Evolutionary conservation across 495 filamentous ascomycete species (phyloP).

Genomic region (Trichoderma asperelloides): DNA sequence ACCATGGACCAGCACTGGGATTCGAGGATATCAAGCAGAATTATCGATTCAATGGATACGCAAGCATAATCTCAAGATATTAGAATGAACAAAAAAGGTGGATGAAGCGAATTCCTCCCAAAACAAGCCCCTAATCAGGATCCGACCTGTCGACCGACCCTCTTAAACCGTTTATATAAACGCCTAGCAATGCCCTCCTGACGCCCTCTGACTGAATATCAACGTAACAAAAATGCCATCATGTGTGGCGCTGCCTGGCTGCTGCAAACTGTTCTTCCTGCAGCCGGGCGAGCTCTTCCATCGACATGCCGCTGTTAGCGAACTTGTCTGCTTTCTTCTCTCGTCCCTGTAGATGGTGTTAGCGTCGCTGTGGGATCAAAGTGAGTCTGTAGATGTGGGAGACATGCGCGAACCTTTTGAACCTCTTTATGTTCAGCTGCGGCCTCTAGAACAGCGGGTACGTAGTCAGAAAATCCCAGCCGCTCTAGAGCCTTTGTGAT

Average conservation of each 20-base stretch:
- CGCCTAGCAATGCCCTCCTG: slow-evolving; percentile 5
- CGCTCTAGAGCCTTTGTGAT: slow-evolving; percentile 86
- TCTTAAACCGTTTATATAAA: background rate
- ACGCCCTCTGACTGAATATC: background rate
- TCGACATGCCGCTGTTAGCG: slow-evolving; percentile 80
- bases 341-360: slow-evolving; percentile 52
- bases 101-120: background rate
- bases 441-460: slow-evolving; percentile 74
- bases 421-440: slow-evolving; percentile 88
- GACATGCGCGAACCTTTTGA: slow-evolving; percentile 57
- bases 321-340: slow-evolving; percentile 97
- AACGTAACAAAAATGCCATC: background rate
- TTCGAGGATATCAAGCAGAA: background rate
- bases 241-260: slow-evolving; percentile 47
- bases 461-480: slow-evolving; percentile 85
- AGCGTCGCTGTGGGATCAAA: background rate
- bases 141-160: background rate
- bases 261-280: slow-evolving; percentile 86
- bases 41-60: background rate
- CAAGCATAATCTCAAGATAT: background rate
- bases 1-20: background rate
- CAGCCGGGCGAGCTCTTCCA: slow-evolving; percentile 79
- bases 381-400: background rate
- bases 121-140: background rate
- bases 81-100: background rate